A percentile compares a stretch with the other conserved stretches of the same genome.
Conservation (phyloP, 2,329 filamentous ascomycete species). For the Colletotrichum nymphaeae region DNA sequence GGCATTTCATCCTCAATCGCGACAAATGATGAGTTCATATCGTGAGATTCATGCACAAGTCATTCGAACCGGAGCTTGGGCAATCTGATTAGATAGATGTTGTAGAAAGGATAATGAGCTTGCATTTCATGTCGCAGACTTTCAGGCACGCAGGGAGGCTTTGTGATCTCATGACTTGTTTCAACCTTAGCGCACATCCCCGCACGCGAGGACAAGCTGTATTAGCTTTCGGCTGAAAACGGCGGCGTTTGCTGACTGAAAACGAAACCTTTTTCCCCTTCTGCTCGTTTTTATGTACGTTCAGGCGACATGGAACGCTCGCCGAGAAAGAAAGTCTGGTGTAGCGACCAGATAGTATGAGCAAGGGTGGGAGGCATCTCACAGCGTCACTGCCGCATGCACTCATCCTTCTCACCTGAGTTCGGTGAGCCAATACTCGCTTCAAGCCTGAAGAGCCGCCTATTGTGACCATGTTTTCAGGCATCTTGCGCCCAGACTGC, state of each 20-base stretch:
- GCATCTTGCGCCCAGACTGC: constrained; percentile 8
- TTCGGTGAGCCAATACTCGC: not conserved
- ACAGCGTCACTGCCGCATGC: not conserved
- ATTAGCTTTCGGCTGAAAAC: constrained; percentile 26
- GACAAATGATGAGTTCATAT: constrained; percentile 23
- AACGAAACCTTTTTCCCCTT: constrained; percentile 1
- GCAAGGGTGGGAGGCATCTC: not conserved
- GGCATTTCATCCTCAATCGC: not conserved
- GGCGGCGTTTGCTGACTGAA: constrained; percentile 18
- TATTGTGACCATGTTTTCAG: not conserved
- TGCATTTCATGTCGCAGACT: not conserved
- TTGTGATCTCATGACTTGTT: constrained; percentile 35
- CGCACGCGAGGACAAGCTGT: constrained; percentile 3
- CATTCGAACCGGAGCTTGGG: not conserved
- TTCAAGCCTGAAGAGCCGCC: not conserved
- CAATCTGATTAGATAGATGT: not conserved
- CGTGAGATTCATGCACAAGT: not conserved
- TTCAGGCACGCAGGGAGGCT: not conserved
- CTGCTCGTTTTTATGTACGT: not conserved
- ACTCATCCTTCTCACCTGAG: not conserved
- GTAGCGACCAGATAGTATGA: not conserved
- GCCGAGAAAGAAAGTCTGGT: not conserved
- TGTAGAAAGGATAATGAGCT: not conserved
- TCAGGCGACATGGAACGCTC: not conserved
- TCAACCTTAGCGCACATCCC: constrained; percentile 27